Conservation (phyloP, 768 basidiomycete genomes). For the Jaapia argillacea region DNA sequence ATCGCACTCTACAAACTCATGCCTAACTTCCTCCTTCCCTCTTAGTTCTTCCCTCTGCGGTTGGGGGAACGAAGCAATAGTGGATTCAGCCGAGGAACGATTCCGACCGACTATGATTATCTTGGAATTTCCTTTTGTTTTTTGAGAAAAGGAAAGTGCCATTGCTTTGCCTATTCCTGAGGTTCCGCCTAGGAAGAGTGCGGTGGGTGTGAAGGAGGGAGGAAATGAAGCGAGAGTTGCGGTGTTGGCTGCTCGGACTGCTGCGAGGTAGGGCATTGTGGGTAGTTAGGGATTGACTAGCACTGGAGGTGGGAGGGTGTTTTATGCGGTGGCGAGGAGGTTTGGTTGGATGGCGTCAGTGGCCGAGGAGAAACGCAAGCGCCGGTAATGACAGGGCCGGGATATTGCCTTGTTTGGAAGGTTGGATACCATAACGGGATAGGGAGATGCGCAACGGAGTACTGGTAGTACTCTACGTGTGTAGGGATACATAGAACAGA, state of each 20-base stretch:
- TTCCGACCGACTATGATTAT: slow-evolving; percentile 46
- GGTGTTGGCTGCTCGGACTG: slow-evolving; percentile 23
- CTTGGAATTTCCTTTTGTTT: slow-evolving; percentile 37
- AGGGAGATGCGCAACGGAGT: too few species aligned
- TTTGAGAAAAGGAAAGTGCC: slow-evolving; percentile 31
- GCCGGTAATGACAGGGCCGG: too few species aligned
- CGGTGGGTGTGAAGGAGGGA: slow-evolving; percentile 16
- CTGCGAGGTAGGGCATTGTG: slow-evolving; percentile 20
- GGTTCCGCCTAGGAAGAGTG: slow-evolving; percentile 24
- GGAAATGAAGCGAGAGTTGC: not conserved
- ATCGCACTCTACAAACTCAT: slow-evolving; percentile 47
- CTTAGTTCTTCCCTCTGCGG: slow-evolving; percentile 10
- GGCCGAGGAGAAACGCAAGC: too few species aligned
- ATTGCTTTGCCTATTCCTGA: slow-evolving; percentile 31
- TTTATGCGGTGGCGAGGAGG: too few species aligned
- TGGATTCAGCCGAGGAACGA: slow-evolving; percentile 32
- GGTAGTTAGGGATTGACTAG: too few species aligned
- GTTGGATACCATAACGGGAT: too few species aligned
- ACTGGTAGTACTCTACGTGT: too few species aligned
- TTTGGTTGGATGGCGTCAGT: too few species aligned
- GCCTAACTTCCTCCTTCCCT: too few species aligned
- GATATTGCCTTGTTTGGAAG: too few species aligned
- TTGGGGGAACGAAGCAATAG: slow-evolving; percentile 32
- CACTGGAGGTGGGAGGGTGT: too few species aligned
- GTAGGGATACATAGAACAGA: too few species aligned